Base-by-base conservation (phyloP, 2,329 filamentous ascomycete species). In the Talaromyces sp. region DNA sequence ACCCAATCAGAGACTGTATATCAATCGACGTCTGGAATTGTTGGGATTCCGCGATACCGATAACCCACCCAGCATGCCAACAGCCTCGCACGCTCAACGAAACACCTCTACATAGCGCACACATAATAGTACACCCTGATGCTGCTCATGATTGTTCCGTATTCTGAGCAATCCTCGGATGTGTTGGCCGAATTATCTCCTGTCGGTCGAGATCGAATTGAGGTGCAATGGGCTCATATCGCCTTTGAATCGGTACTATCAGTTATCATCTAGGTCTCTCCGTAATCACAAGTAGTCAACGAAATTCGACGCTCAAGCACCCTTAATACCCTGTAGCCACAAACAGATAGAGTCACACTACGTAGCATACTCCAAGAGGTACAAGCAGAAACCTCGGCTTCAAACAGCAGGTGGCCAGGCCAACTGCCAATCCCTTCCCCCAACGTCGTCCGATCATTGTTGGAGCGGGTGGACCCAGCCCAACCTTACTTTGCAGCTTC, bases 401-500 rank as follows among this genome's bases (percentile, higher is more conserved):
- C 6, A 13, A 52, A n/a, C 49, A n/a, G 27, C 49, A 52, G 49
- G 27, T 52, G 49, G 49, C 17, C 49, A n/a, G 49, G 15, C 31
- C 49, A 52, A 52, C 49, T 52, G 49, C 31, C 49, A 62, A 43
- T 43, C 60, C 45, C 61, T 57, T 63, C 61, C 61, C 27, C 61
- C 61, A 63, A 63, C 61, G 61, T 57, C 39, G 61, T 39, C 47
- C 45, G 60, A 62, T 62, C 60, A 39, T 39, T 62, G 47, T 31
- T 47, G 41, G 10, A 61, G 49, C 49, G 39, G 61, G 50, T 62
- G 45, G 61, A 19, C 27, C 61, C 61, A 37, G 19, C 37, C 37
- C 61, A 22, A 57, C 39, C 61, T 57, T 56, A 59, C 52, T 63
- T 37, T 25, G n/a, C 19, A 43, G 19, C 27, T 45, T 56, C 7